Conservation (phyloP, 2,329 filamentous ascomycete genomes). For the Diaporthe sp. region DNA sequence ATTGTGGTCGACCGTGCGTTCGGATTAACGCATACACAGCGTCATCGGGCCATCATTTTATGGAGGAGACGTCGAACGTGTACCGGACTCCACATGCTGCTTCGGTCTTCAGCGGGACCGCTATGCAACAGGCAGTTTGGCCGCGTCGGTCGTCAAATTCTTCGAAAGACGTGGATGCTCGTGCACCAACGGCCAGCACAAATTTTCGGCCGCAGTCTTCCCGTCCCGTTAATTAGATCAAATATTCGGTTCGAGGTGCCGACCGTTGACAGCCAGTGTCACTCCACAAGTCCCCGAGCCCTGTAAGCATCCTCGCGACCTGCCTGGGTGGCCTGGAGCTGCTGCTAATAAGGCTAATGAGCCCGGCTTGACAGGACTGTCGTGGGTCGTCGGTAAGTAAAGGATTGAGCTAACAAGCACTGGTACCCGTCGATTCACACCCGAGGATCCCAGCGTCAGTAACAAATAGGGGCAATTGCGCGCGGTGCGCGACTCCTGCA, state of each 20-base stretch:
- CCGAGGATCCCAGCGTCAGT: slow-evolving; percentile 25
- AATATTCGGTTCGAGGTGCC: slow-evolving; percentile 20
- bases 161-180: background rate
- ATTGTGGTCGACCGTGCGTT: slow-evolving; percentile 28
- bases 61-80: slow-evolving; percentile 29
- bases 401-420: slow-evolving; percentile 19
- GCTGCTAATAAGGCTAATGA: background rate
- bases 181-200: background rate
- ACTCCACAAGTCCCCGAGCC: background rate
- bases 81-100: slow-evolving; percentile 35
- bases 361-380: background rate
- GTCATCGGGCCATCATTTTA: slow-evolving; percentile 37
- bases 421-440: slow-evolving; percentile 13
- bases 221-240: background rate
- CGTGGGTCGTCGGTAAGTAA: slow-evolving; percentile 10
- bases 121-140: slow-evolving; percentile 7
- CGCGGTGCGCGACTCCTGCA: slow-evolving; percentile 33
- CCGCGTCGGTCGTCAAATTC: background rate
- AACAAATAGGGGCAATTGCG: slow-evolving; percentile 27
- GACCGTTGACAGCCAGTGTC: slow-evolving; percentile 23
- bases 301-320: background rate
- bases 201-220: background rate
- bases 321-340: background rate
- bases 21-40: slow-evolving; percentile 23
- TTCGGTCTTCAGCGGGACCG: slow-evolving; percentile 26